Conservation (phyloP, 305 asterid species). For the Solanum hybrid region DNA sequence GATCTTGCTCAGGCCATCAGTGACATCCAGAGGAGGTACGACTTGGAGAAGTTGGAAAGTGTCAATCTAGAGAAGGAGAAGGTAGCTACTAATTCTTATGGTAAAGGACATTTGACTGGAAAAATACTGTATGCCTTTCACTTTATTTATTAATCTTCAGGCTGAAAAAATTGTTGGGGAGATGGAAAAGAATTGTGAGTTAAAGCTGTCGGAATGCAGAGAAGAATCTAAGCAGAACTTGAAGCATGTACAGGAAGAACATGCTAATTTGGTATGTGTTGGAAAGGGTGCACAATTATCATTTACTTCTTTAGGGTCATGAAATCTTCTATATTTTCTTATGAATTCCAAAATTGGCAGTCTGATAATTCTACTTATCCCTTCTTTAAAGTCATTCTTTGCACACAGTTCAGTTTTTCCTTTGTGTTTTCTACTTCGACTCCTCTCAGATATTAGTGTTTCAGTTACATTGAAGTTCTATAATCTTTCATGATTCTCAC, state of each 20-base stretch:
- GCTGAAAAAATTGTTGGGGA: conserved; percentile 60
- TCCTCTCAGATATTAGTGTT: background rate
- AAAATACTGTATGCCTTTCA: background rate
- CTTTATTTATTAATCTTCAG: conserved; percentile 31
- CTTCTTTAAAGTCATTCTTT: background rate
- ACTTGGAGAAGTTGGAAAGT: conserved; percentile 74
- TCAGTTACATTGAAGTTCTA: background rate
- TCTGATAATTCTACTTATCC: background rate
- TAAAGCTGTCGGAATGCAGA: conserved; percentile 54
- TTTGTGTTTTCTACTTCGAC: background rate
- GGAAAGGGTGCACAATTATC: background rate
- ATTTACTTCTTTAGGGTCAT: background rate
- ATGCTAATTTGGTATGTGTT: conserved; percentile 60
- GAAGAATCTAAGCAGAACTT: conserved; percentile 62
- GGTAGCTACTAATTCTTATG: conserved; percentile 29
- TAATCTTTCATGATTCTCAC: background rate
- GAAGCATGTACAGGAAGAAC: conserved; percentile 65
- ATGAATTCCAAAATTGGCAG: background rate
- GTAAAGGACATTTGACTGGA: background rate
- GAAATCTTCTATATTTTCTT: background rate
- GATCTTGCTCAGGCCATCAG: conserved; percentile 66
- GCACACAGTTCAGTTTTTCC: background rate
- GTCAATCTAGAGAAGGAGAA: conserved; percentile 73
- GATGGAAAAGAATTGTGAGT: conserved; percentile 47
- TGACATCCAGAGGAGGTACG: conserved; percentile 78